Evolutionary conservation across 495 filamentous ascomycete genomes (phyloP).

Genomic region (Tuber indicum): DNA sequence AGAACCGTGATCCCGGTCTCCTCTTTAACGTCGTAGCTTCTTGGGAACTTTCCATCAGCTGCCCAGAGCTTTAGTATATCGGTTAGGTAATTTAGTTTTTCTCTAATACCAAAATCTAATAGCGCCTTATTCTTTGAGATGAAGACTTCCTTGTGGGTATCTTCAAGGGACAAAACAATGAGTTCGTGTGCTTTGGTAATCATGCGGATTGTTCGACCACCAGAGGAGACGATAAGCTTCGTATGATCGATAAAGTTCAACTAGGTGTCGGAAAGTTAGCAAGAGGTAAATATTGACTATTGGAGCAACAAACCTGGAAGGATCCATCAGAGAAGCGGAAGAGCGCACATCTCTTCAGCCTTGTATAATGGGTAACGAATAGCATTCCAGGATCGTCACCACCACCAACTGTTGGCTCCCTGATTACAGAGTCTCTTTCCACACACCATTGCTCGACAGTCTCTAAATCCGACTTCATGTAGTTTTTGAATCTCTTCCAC

Average conservation of each 20-base stretch:
- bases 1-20: conserved; percentile 31
- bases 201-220: conserved; percentile 31
- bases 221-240: conserved; percentile 50
- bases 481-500: conserved; percentile 89
- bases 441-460: conserved; percentile 44
- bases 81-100: conserved; percentile 34
- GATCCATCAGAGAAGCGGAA: conserved; percentile 68
- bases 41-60: conserved; percentile 29
- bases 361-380: conserved; percentile 38
- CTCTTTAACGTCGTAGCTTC: conserved; percentile 32
- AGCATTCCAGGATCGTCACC: conserved; percentile 61
- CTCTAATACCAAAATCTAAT: conserved; percentile 36
- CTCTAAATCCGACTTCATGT: conserved; percentile 61
- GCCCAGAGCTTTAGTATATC: conserved; percentile 38
- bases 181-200: conserved; percentile 38
- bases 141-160: conserved; percentile 32
- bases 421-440: conserved; percentile 62
- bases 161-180: conserved; percentile 37
- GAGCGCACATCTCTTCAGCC: conserved; percentile 35
- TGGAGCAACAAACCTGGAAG: conserved; percentile 57
- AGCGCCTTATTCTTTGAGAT: conserved; percentile 19
- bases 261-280: conserved; percentile 44
- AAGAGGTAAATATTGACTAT: not conserved
- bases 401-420: conserved; percentile 76
- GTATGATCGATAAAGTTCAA: conserved; percentile 98